Evolutionary conservation across 225 moss, liverwort and hornwort species (phyloP).

Genomic region (Polytrichum commune): DNA sequence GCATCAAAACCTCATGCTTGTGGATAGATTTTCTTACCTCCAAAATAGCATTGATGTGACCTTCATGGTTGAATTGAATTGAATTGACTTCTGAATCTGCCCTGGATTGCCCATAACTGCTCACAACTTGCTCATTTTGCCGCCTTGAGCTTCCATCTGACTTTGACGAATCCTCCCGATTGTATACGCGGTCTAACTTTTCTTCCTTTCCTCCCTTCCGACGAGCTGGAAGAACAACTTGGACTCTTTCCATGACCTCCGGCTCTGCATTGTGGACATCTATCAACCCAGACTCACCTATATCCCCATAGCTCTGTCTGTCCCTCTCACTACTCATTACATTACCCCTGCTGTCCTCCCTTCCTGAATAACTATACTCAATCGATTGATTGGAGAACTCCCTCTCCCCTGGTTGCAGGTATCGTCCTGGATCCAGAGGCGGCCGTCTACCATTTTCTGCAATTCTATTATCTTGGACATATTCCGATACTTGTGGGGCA

Average conservation of each 20-base stretch:
- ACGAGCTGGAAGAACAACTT: slow-evolving; percentile 60
- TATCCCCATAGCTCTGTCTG: slow-evolving; percentile 54
- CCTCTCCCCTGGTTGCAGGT: slow-evolving; percentile 58
- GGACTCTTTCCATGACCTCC: slow-evolving; percentile 68
- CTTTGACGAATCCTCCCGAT: slow-evolving; percentile 44
- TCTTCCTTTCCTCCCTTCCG: slow-evolving; percentile 70
- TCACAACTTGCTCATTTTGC: slow-evolving; percentile 25
- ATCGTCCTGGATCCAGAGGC: slow-evolving; percentile 59
- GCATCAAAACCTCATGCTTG: too few relatives aligned
- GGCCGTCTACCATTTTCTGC: slow-evolving; percentile 56
- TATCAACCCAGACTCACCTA: slow-evolving; percentile 42
- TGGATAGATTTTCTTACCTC: slow-evolving; percentile 43
- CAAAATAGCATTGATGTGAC: slow-evolving; percentile 92
- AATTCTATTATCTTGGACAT: slow-evolving; percentile 47
- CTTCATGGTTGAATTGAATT: slow-evolving; percentile 74
- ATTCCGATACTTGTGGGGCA: slow-evolving; percentile 48
- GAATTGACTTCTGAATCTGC: slow-evolving; percentile 67
- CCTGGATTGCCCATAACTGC: slow-evolving; percentile 41
- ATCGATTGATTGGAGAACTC: slow-evolving; percentile 45
- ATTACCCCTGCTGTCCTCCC: slow-evolving; percentile 65
- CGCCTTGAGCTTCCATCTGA: slow-evolving; percentile 6
- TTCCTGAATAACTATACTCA: slow-evolving; percentile 66
- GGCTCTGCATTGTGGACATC: slow-evolving; percentile 42
- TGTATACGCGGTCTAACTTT: slow-evolving; percentile 58
- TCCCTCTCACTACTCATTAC: slow-evolving; percentile 63